A percentile compares a stretch with the other conserved stretches of the same genome.
These are phyloP conservation scores for Pichia sp. DNA, from an alignment of 1,139 yeast species.

Conservation along the genomic window DNA sequence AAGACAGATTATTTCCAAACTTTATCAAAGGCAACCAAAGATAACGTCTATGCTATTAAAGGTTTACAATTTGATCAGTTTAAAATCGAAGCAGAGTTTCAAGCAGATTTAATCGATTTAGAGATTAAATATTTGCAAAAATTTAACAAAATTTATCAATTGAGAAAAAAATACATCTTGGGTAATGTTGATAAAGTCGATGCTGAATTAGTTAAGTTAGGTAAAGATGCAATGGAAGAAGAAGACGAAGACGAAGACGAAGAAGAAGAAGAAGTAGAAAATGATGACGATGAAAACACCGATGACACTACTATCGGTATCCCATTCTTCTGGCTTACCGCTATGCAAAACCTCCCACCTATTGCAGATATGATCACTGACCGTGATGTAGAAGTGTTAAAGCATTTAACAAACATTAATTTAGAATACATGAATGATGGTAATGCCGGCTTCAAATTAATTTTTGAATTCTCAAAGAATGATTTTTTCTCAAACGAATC, in stretches of 20 bases:
- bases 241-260: slow-evolving; percentile 37
- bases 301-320: slow-evolving; percentile 47
- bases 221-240: slow-evolving; percentile 45
- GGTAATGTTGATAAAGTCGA: slow-evolving; percentile 74
- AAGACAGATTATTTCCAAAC: slow-evolving; percentile 75
- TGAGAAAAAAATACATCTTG: slow-evolving; percentile 63
- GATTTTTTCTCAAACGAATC: slow-evolving; percentile 67
- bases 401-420: slow-evolving; percentile 60
- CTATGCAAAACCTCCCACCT: slow-evolving; percentile 78
- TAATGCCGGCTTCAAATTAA: slow-evolving; percentile 83
- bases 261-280: slow-evolving; percentile 32
- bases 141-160: slow-evolving; percentile 63
- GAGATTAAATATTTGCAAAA: slow-evolving; percentile 67
- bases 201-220: slow-evolving; percentile 67
- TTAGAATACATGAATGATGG: slow-evolving; percentile 82
- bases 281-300: slow-evolving; percentile 39
- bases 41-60: slow-evolving; percentile 76
- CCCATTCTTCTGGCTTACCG: slow-evolving; percentile 96
- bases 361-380: slow-evolving; percentile 84
- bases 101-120: slow-evolving; percentile 76
- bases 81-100: slow-evolving; percentile 84
- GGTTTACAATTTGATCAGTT: slow-evolving; percentile 78
- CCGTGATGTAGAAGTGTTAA: slow-evolving; percentile 81
- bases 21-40: slow-evolving; percentile 71
- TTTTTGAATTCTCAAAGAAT: slow-evolving; percentile 75